Conservation (phyloP, 75 land plant species). For the Adiantum capillusveneris region DNA sequence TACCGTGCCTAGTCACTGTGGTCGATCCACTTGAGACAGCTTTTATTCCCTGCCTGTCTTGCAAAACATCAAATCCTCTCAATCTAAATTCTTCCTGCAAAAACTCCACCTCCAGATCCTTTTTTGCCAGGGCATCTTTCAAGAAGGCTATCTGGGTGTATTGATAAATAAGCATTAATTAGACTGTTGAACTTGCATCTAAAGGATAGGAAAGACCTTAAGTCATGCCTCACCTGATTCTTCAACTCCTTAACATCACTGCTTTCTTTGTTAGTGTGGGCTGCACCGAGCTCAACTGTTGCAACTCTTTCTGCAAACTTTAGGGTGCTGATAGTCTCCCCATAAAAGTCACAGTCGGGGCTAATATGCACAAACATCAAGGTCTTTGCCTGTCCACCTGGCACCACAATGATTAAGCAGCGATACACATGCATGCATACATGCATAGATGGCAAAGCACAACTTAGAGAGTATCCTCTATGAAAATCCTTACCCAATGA, state of each 20-base stretch:
- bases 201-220: no score
- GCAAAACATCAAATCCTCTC: not conserved
- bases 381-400: constrained; percentile 66
- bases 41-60: not conserved
- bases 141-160: constrained; percentile 45
- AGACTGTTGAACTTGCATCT: no score
- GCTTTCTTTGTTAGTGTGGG: constrained; percentile 53
- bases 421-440: no score
- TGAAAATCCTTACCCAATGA: constrained; percentile 44
- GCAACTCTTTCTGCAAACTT: constrained; percentile 72
- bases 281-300: constrained; percentile 63
- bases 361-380: constrained; percentile 74
- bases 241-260: constrained; percentile 51
- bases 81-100: constrained; percentile 3
- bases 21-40: no score
- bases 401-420: not conserved
- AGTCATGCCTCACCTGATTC: constrained; percentile 52
- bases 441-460: no score
- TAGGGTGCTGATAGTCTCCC: constrained; percentile 64
- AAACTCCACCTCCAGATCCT: constrained; percentile 38
- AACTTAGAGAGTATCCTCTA: no score
- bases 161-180: no score
- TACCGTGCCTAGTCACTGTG: no score
- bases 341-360: constrained; percentile 45
- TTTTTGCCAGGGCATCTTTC: constrained; percentile 55